Evolutionary conservation across 2,329 filamentous ascomycete genomes (phyloP).

Genomic region (Dactylonectria estremocensis): DNA sequence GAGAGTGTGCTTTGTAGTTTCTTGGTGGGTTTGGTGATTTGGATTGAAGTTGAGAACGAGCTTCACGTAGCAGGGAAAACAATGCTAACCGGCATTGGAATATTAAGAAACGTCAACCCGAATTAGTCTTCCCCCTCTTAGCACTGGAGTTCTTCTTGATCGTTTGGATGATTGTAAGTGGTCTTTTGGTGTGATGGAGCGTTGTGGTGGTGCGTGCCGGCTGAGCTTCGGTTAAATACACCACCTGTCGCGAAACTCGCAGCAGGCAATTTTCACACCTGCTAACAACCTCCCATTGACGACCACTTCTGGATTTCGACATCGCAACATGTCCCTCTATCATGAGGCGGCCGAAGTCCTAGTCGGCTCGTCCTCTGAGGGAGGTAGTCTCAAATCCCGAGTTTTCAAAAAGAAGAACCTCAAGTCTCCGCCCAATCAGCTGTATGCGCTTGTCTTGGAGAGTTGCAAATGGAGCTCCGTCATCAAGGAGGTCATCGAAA

Average conservation of each 20-base stretch:
- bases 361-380: constrained; percentile 64
- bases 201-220: constrained; percentile 15
- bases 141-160: background rate
- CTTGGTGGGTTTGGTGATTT: background rate
- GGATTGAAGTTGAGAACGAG: too few species aligned
- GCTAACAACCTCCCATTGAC: constrained; percentile 17
- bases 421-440: constrained; percentile 84
- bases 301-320: constrained; percentile 5
- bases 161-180: background rate
- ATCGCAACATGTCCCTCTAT: constrained; percentile 86
- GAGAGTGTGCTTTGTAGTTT: background rate
- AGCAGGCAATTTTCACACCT: constrained; percentile 36
- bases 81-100: too few species aligned
- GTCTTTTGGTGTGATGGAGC: background rate
- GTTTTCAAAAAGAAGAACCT: constrained; percentile 82
- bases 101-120: too few species aligned
- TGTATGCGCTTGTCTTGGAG: constrained; percentile 91
- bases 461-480: constrained; percentile 91
- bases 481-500: constrained; percentile 91
- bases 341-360: constrained; percentile 89
- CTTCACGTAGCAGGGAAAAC: too few species aligned
- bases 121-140: background rate
- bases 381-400: constrained; percentile 89
- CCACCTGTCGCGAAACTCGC: constrained; percentile 12
- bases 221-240: constrained; percentile 36